Conservation (phyloP, 495 filamentous ascomycete species). For the Neurospora sp. region DNA sequence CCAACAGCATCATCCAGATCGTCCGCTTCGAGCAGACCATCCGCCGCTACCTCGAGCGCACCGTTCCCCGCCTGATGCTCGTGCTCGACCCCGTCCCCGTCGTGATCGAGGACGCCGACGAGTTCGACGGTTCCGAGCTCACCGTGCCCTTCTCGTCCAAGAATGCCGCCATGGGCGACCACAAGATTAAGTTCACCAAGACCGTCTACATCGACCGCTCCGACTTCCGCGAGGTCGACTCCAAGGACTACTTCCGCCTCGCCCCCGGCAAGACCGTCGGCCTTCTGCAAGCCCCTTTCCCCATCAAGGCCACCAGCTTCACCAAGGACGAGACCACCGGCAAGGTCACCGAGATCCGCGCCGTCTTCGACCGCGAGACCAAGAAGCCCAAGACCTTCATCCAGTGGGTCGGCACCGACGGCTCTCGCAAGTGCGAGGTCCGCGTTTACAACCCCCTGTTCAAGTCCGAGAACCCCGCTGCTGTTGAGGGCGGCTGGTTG, state of each 20-base stretch:
- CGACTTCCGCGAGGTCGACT: slow-evolving; percentile 83
- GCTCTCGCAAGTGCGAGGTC: slow-evolving; percentile 63
- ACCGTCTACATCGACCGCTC: slow-evolving; percentile 85
- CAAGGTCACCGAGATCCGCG: slow-evolving; percentile 57
- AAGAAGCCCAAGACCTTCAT: slow-evolving; percentile 87
- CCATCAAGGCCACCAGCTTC: slow-evolving; percentile 71
- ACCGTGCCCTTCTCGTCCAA: slow-evolving; percentile 67
- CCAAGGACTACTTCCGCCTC: slow-evolving; percentile 84
- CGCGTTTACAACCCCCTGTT: slow-evolving; percentile 78
- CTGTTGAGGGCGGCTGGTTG: slow-evolving; percentile 64
- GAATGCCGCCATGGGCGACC: slow-evolving; percentile 50
- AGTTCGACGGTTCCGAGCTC: slow-evolving; percentile 46
- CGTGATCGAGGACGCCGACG: slow-evolving; percentile 64
- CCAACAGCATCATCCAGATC: slow-evolving; percentile 61
- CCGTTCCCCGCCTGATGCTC: slow-evolving; percentile 79
- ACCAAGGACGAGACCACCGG: slow-evolving; percentile 60
- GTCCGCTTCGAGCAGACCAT: slow-evolving; percentile 68
- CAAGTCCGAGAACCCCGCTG: slow-evolving; percentile 68
- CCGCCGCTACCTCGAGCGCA: slow-evolving; percentile 69
- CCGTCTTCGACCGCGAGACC: slow-evolving; percentile 53
- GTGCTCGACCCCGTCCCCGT: slow-evolving; percentile 74
- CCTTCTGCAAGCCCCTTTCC: slow-evolving; percentile 70
- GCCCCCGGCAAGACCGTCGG: slow-evolving; percentile 86
- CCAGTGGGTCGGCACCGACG: slow-evolving; percentile 70
- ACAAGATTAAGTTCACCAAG: slow-evolving; percentile 66